phyloP scores from a whole-genome alignment of 768 basidiomycete species.

The Lentinula sp. region DNA sequence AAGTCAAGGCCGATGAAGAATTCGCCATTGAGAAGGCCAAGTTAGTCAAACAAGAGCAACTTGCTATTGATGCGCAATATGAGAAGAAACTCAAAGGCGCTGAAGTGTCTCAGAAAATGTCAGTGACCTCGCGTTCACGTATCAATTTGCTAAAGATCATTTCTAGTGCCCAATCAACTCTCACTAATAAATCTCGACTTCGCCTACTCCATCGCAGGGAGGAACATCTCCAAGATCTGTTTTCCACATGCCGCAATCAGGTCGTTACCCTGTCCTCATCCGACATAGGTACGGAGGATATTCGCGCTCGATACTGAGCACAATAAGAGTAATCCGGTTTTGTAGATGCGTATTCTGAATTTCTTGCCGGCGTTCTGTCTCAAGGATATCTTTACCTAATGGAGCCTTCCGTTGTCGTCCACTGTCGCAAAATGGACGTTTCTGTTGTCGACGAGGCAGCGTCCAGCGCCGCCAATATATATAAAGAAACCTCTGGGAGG shows the following conservation, averaged over 20 bases:
- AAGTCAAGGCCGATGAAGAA: conserved; percentile 97
- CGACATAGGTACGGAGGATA: not conserved
- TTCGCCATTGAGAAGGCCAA: conserved; percentile 99
- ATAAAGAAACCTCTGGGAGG: conserved; percentile 74
- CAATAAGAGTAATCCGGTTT: not conserved
- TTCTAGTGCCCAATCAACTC: conserved; percentile 83
- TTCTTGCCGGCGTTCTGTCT: conserved; percentile 79
- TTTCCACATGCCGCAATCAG: conserved; percentile 61
- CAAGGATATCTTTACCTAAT: conserved; percentile 84
- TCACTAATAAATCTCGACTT: conserved; percentile 95
- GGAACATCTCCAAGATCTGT: conserved; percentile 87
- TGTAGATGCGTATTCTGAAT: conserved; percentile 67
- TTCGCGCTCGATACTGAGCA: not conserved
- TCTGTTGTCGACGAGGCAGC: conserved; percentile 58
- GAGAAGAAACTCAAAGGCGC: conserved; percentile 96
- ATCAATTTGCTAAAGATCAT: conserved; percentile 1
- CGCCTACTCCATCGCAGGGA: conserved; percentile 86
- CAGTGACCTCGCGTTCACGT: conserved; percentile 16
- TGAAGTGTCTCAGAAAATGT: conserved; percentile 97
- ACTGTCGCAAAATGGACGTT: conserved; percentile 63
- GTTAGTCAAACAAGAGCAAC: conserved; percentile 93
- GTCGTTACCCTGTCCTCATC: conserved; percentile 49
- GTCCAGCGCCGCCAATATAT: conserved; percentile 55
- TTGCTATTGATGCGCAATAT: conserved; percentile 88
- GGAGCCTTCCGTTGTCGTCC: conserved; percentile 64